Base-by-base conservation (phyloP, 441 rosid species). In the Gossypium aridum region DNA sequence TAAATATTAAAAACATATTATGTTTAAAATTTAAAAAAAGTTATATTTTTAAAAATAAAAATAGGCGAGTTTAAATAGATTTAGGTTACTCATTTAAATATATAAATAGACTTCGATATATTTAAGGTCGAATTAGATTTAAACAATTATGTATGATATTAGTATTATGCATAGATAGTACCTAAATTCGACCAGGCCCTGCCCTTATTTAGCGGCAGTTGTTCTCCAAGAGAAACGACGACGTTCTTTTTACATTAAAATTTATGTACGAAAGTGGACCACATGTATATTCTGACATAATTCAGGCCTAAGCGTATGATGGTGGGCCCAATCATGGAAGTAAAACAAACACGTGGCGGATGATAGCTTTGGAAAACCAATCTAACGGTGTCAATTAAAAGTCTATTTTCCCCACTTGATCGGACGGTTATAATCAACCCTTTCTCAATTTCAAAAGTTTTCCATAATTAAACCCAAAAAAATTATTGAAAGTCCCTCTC, bases 391-490 rank as follows among this genome's bases (percentile, higher is more conserved):
- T 28, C 59, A 75, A 67, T 87, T 85, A 83, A 87, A 85, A 64
- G 26, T 70, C 62, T 19, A 25, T 69, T 78, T 76, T 78, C 80
- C 84, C 85, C 83, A 89, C 85, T 75, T 73, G 77, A 86, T 84
- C 93, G 34, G 34, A 87, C 84, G 87, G 81, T 56, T 54, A 51
- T 4, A 67, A 61, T 37, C 22, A 2, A 7, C 74, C 56, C 59
- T 28, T 64, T 25, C 37, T 16, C 8, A 13, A 17, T 64, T 61
- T 13, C 22, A 61, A 26, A 61, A 26, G 17, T 61, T 25, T 5
- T 26, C 39, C 13, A 25, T 60, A 57, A 61, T 61, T 61, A 25
- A 61, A 13, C 19, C 64, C 28, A 2, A 6, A 6, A 34, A 34
- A 60, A 13, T 17, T 25, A 5, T 5, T 64, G 51, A 13, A 3